A percentile compares a stretch with the other conserved stretches of the same genome.
Conservation (phyloP, 2,329 filamentous ascomycete genomes). For the Myotisia sp. region DNA sequence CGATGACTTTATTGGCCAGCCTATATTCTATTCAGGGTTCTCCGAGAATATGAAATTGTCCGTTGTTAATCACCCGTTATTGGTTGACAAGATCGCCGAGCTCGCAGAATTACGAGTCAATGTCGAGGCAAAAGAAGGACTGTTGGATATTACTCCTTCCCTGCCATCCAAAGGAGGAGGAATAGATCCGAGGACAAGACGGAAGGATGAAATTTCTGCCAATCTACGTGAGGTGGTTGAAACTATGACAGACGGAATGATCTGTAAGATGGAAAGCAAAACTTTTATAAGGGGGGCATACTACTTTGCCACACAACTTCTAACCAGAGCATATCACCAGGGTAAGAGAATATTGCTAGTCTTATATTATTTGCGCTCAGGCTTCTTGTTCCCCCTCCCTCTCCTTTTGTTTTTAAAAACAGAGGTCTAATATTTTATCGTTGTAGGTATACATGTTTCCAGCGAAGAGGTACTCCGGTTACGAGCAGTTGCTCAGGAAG, state of each 20-base stretch:
- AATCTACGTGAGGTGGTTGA: conserved; percentile 70
- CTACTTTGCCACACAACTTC: conserved; percentile 71
- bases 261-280: conserved; percentile 97
- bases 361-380: neutral
- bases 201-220: conserved; percentile 50
- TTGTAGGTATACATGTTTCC: conserved; percentile 73
- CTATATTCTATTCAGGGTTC: conserved; percentile 86
- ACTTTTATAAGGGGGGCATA: conserved; percentile 84
- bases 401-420: too few relatives aligned
- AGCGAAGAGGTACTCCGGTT: conserved; percentile 82
- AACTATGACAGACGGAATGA: conserved; percentile 84
- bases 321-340: conserved; percentile 90
- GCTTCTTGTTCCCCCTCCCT: too few relatives aligned
- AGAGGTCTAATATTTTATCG: too few relatives aligned
- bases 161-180: conserved; percentile 17
- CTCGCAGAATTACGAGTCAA: conserved; percentile 60
- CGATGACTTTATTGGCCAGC: conserved; percentile 76
- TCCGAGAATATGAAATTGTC: conserved; percentile 72
- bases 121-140: conserved; percentile 62
- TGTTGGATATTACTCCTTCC: conserved; percentile 36
- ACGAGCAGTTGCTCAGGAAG: conserved; percentile 65
- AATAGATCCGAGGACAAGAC: conserved; percentile 3
- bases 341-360: conserved; percentile 26
- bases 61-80: conserved; percentile 60
- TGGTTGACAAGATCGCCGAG: conserved; percentile 60